These are phyloP conservation scores for Saprolegnia parasitica DNA, from an alignment of 352 stramenopile species.

Conservation along the genomic window DNA sequence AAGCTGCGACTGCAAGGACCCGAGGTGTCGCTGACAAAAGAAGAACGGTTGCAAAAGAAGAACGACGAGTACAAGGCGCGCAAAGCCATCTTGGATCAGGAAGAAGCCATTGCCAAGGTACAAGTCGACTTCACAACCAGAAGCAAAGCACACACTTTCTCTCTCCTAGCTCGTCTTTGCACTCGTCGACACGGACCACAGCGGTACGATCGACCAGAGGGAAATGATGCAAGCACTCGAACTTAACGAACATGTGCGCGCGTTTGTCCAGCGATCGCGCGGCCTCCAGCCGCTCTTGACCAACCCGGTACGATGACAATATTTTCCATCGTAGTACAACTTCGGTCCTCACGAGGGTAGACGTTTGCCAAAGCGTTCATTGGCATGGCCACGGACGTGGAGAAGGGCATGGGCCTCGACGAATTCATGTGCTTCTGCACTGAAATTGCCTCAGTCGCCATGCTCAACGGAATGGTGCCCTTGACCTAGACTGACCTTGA, in stretches of 20 bases:
- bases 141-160: conserved; percentile 18
- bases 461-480: conserved; percentile 41
- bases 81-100: conserved; percentile 26
- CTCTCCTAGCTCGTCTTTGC: conserved; percentile 49
- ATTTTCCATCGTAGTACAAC: background rate
- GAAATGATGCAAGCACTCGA: conserved; percentile 51
- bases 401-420: conserved; percentile 53
- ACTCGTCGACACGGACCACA: conserved; percentile 52
- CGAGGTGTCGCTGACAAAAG: conserved; percentile 34
- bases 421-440: conserved; percentile 75
- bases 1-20: conserved; percentile 1
- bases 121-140: too few relatives aligned
- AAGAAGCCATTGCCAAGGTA: conserved; percentile 29
- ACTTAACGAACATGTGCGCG: conserved; percentile 29
- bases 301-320: conserved; percentile 29
- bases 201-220: conserved; percentile 55
- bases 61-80: conserved; percentile 24
- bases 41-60: conserved; percentile 32
- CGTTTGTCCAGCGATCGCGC: conserved; percentile 41
- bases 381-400: conserved; percentile 52
- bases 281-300: conserved; percentile 57
- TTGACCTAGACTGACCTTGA: background rate
- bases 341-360: conserved; percentile 10
- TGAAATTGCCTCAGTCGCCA: conserved; percentile 49
- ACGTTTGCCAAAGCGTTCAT: conserved; percentile 61